These are phyloP conservation scores for Metschnikowia vanudenii DNA, from an alignment of 805 yeast genomes.

Conservation along the genomic window DNA sequence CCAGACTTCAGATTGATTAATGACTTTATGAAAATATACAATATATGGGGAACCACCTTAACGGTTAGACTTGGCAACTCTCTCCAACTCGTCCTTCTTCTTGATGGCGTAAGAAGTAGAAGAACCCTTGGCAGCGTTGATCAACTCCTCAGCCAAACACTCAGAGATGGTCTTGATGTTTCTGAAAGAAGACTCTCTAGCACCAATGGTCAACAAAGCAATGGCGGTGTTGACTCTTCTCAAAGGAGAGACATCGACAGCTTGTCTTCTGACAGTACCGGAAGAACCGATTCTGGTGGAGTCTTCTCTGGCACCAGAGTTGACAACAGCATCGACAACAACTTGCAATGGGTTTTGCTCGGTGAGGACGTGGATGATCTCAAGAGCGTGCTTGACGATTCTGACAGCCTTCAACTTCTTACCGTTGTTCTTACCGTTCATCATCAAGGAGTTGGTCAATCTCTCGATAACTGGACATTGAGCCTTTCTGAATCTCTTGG, in stretches of 20 bases:
- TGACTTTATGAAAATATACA: conserved; percentile 29
- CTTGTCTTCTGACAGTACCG: conserved; percentile 99
- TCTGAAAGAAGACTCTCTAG: conserved; percentile 99
- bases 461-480: conserved; percentile 99
- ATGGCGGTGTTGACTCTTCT: conserved; percentile 99
- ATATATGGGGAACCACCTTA: conserved; percentile 44
- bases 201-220: conserved; percentile 97
- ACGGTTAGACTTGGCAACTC: conserved; percentile 99
- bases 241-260: conserved; percentile 99
- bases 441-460: conserved; percentile 99
- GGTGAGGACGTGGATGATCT: conserved; percentile 94
- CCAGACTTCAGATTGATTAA: conserved; percentile 8
- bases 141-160: conserved; percentile 99
- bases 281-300: conserved; percentile 99
- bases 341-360: conserved; percentile 99
- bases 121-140: conserved; percentile 99
- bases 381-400: conserved; percentile 98
- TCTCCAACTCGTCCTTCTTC: conserved; percentile 99
- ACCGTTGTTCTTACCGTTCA: conserved; percentile 99
- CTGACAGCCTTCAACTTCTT: conserved; percentile 99
- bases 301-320: conserved; percentile 99
- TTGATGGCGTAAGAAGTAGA: conserved; percentile 99
- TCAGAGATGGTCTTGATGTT: conserved; percentile 99
- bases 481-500: conserved; percentile 99
- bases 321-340: conserved; percentile 97